Evolutionary conservation across 2,329 filamentous ascomycete species (phyloP).

Genomic region (Sporothrix brunneoviolacea): DNA sequence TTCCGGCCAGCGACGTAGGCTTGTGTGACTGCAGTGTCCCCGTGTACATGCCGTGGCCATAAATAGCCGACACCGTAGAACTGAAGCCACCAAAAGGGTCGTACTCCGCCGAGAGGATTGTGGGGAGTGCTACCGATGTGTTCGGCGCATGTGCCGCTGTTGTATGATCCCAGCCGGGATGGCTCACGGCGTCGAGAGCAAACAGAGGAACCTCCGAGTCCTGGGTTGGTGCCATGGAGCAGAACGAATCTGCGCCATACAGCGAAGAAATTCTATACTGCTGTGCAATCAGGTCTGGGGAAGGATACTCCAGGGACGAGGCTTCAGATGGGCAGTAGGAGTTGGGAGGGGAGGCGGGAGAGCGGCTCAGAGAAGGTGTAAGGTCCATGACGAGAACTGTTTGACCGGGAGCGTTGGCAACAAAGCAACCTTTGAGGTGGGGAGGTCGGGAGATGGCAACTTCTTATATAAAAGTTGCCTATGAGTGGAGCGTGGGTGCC

Average conservation of each 20-base stretch:
- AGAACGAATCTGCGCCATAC: conserved; percentile 33
- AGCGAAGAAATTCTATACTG: conserved; percentile 38
- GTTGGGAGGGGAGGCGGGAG: conserved; percentile 36
- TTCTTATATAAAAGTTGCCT: conserved; percentile 1
- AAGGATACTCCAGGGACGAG: conserved; percentile 39
- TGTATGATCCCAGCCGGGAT: conserved; percentile 38
- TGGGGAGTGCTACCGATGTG: conserved; percentile 36
- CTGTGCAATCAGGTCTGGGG: conserved; percentile 37
- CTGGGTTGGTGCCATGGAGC: conserved; percentile 32
- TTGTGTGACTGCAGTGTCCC: conserved; percentile 31
- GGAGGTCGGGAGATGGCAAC: not conserved
- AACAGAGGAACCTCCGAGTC: conserved; percentile 32
- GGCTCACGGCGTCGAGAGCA: conserved; percentile 34
- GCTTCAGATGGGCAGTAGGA: conserved; percentile 38
- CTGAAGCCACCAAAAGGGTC: conserved; percentile 44
- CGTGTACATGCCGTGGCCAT: conserved; percentile 41
- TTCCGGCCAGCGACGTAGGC: conserved; percentile 19
- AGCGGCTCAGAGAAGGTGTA: conserved; percentile 42
- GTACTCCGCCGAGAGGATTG: conserved; percentile 44
- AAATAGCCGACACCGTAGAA: conserved; percentile 31
- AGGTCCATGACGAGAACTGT: conserved; percentile 36
- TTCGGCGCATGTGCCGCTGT: conserved; percentile 34
- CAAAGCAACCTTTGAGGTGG: too few relatives aligned
- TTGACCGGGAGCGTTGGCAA: not conserved
- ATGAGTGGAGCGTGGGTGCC: too few relatives aligned